Base-by-base conservation (phyloP, 2,329 filamentous ascomycete species). In the Chaetomium sp. region DNA sequence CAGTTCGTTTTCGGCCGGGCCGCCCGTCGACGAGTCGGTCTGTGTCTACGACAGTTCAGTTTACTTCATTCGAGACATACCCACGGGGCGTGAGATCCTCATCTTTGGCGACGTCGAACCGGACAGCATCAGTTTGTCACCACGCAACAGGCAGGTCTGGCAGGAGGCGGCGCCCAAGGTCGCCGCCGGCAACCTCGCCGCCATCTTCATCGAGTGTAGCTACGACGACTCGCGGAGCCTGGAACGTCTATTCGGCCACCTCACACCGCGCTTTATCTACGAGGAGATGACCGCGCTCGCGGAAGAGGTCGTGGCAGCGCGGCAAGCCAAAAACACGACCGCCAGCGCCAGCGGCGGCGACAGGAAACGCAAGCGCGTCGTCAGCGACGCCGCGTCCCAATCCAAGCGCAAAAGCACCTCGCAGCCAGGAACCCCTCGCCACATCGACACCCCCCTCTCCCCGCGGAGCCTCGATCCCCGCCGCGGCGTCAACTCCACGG, bases 51-150 rank as follows among this genome's bases (percentile, higher is more conserved):
- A 97, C 75, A 96, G 92, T 68, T 95, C 93, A 21, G 94, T 92
- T 0, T 98, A 93, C 77, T 98, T 99, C 76, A 90, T 99, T 69
- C 90, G 92, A 45, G 90, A 95, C 65, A 81, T 89, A 38, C 75
- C 79, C 0, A 90, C 87, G 0, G 85, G 86, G 1, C 84, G 85
- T 35, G 94, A 99, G 77, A 86, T 98, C 2, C 85, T 99, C 65
- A 91, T 99, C 57, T 98, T 97, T 74, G 95, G 95, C 21, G 95
- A 99, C 70, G 91, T 98, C 45, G 95, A 99, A 74, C 93, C 95
- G 0, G 95, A 99, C 76, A 89, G 87, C 9, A 78, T 98, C 29
- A 96, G 92, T 0, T 78, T 94, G 1, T 89, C 86, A 1, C 93
- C 94, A 0, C 87, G 93, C 27, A 98, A 95, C 69, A 79, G 84